Base-by-base conservation (phyloP, 1,139 yeast genomes). In the Kazachstania sp. region DNA sequence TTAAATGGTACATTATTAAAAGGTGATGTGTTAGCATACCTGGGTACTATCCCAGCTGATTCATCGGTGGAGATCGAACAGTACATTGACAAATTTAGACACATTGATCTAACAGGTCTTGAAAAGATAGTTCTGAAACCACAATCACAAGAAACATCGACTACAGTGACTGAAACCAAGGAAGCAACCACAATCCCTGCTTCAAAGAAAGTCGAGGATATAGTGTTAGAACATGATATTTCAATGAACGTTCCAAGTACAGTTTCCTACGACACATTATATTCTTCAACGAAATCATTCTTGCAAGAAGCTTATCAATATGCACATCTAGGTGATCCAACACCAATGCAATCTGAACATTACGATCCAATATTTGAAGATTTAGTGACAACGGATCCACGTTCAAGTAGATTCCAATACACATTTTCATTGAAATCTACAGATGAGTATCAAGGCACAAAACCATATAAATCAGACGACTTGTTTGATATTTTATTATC, bases 1-100 rank as follows among this genome's bases (percentile, higher is more conserved):
- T 95, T 95, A 35, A 75, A 80, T 51, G 97, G 97, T 18, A 77
- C 95, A 60, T 65, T 92, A 45, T 73, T 88, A 55, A 86, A 85
- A 70, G 97, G 97, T 52, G 98, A 92, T 64, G 87, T 90, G 1
- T 74, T 90, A 55, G 94, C 95, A 1, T 81, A 78, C 62, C 65
- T 90, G 49, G 97, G 97, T 29, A 66, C 76, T 52, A 85, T 90
- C 49, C 66, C 84, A n/a, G 60, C 70, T 44, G 79, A 75, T 7
- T 69, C 81, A 13, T 78, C 82, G 29, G 64, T 67, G 19, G 64
- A 68, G 23, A 71, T 90, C 48, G 71, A 86, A 9, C 68, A 76
- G 38, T 81, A 72, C 60, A 68, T 90, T 56, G 71, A 76, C 49
- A 69, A 74, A 45, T 75, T 77, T 54, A 75, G 79, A 54, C 85